Percentiles rank a stretch among this genome's conserved stretches.
Conservation (phyloP, 441 rosid genomes). For the Arabidopsis lyrata region DNA sequence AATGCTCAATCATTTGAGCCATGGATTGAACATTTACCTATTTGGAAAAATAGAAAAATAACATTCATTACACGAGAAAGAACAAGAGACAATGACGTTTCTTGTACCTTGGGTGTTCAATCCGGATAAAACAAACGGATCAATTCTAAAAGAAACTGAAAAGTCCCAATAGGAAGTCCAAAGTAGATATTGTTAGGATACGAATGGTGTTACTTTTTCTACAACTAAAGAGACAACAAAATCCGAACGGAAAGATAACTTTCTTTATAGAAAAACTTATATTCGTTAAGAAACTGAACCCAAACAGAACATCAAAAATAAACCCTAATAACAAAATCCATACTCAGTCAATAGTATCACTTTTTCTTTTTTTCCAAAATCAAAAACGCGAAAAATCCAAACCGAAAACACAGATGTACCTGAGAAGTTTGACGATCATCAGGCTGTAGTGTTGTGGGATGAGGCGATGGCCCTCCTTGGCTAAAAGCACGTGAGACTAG, state of each 20-base stretch:
- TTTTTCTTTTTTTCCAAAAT: too few species aligned
- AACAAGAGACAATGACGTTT: slow-evolving; percentile 12
- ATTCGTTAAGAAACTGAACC: too few species aligned
- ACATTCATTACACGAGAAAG: background rate
- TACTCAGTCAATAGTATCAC: too few species aligned
- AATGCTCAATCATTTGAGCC: slow-evolving; percentile 63
- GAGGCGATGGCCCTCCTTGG: slow-evolving; percentile 49
- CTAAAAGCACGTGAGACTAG: slow-evolving; percentile 86
- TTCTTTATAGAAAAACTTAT: too few species aligned
- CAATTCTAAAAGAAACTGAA: too few species aligned
- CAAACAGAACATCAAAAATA: too few species aligned
- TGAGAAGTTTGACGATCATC: slow-evolving; percentile 48
- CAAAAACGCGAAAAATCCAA: background rate
- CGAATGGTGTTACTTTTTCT: background rate
- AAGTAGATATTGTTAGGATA: background rate
- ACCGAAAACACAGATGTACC: slow-evolving; percentile 49
- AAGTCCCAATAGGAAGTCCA: too few species aligned
- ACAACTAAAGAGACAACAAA: background rate
- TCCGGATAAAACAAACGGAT: background rate
- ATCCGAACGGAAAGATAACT: too few species aligned
- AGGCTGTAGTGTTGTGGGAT: slow-evolving; percentile 52
- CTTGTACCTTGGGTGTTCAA: background rate
- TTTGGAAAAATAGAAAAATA: background rate
- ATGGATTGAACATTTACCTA: slow-evolving; percentile 63
- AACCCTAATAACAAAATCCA: too few species aligned